Evolutionary conservation across 108 stramenopile genomes (phyloP).

Genomic region (Schizochytrium sp.): DNA sequence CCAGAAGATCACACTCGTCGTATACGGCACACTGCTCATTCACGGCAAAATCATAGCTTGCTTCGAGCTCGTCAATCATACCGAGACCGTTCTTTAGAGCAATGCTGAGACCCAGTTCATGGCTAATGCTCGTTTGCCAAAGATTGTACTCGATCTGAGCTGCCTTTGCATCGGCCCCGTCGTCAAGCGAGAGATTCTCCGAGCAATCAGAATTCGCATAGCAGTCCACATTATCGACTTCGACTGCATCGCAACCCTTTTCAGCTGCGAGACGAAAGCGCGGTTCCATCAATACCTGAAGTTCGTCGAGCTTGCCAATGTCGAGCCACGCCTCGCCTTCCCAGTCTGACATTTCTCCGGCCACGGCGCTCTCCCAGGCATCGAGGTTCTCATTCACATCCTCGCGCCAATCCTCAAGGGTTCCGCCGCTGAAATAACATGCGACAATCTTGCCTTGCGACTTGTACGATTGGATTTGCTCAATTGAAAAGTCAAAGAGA

Average conservation of each 20-base stretch:
- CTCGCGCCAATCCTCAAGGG: neutral
- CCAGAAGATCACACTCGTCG: slow-evolving; percentile 6
- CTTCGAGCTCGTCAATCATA: neutral
- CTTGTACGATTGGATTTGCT: neutral
- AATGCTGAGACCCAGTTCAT: neutral
- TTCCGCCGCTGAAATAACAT: neutral
- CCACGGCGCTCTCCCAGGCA: neutral
- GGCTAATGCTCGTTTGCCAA: neutral
- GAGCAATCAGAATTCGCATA: slow-evolving; percentile 7
- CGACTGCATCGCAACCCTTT: slow-evolving; percentile 35
- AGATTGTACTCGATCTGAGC: neutral
- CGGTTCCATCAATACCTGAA: slow-evolving; percentile 18
- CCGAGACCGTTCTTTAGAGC: slow-evolving; percentile 22
- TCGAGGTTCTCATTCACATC: neutral
- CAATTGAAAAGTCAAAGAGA: neutral
- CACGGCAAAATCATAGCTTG: slow-evolving; percentile 23
- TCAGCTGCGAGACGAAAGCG: slow-evolving; percentile 18
- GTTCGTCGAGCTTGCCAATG: slow-evolving; percentile 17
- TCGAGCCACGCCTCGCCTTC: slow-evolving; percentile 23
- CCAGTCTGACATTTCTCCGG: slow-evolving; percentile 8
- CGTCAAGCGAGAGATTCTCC: neutral
- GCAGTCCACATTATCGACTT: slow-evolving; percentile 32
- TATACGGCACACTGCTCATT: slow-evolving; percentile 27
- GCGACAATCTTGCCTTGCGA: neutral
- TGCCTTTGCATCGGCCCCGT: neutral